These are phyloP conservation scores for Penicillium thymicola DNA, from an alignment of 2,329 filamentous ascomycete genomes.

Conservation along the genomic window DNA sequence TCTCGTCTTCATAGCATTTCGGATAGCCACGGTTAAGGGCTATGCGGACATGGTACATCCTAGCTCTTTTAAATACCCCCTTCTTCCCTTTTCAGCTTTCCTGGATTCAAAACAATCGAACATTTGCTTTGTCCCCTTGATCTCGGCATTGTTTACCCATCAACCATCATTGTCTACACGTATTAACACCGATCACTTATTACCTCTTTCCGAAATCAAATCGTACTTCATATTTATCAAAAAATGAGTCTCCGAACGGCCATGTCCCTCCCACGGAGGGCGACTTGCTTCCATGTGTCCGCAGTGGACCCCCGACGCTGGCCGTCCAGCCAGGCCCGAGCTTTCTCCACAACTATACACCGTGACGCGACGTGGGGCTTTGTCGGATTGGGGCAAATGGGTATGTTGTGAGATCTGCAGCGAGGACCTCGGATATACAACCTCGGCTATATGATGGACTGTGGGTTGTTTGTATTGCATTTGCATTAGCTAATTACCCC, in stretches of 20 bases:
- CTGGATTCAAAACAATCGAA: neutral
- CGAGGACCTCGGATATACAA: neutral
- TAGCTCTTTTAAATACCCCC: conserved; percentile 3
- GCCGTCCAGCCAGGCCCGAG: conserved; percentile 21
- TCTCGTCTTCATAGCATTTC: neutral
- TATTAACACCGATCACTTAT: neutral
- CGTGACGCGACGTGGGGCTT: conserved; percentile 56
- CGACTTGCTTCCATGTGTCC: conserved; percentile 7
- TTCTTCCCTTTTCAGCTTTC: neutral
- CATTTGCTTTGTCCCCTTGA: neutral
- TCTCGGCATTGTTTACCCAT: neutral
- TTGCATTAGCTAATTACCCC: neutral
- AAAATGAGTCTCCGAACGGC: conserved; percentile 15
- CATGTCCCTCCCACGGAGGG: conserved; percentile 6
- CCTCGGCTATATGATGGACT: neutral
- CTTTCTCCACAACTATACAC: conserved; percentile 48
- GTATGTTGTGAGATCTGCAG: conserved; percentile 37
- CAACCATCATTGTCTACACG: neutral
- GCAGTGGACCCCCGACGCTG: conserved; percentile 12
- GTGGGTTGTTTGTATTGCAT: neutral
- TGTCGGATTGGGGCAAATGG: conserved; percentile 60
- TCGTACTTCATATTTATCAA: neutral
- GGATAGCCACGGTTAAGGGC: conserved; percentile 17
- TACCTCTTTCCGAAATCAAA: neutral
- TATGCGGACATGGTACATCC: neutral